Percentiles rank a stretch among this genome's conserved stretches.
Conservation (phyloP, 352 stramenopile species). For the Pythium myriotylum region DNA sequence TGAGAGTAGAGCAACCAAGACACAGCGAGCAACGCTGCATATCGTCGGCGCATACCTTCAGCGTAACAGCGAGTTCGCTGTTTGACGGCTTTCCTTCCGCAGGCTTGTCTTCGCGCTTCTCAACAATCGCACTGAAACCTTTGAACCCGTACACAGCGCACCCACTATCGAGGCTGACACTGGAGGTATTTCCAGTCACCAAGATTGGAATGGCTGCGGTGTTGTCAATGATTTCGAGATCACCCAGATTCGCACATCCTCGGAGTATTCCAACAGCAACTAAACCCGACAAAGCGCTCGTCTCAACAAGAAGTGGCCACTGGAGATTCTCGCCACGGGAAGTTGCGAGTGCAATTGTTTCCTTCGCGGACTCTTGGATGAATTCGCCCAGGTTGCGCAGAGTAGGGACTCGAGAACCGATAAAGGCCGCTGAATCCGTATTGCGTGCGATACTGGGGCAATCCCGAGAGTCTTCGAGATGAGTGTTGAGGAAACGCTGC, state of each 20-base stretch:
- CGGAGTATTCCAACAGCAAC: conserved; percentile 6
- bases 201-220: conserved; percentile 15
- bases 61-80: conserved; percentile 6
- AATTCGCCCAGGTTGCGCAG: conserved; percentile 4
- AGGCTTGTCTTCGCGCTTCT: not conserved
- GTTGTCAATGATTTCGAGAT: conserved; percentile 22
- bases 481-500: conserved; percentile 37
- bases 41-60: not conserved
- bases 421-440: not conserved
- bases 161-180: conserved; percentile 10
- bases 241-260: conserved; percentile 17
- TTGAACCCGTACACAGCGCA: conserved; percentile 18
- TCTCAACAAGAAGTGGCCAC: conserved; percentile 21
- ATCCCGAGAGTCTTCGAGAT: not conserved
- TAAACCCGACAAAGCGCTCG: conserved; percentile 1
- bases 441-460: conserved; percentile 3
- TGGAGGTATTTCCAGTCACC: not conserved
- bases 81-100: not conserved
- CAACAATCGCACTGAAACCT: conserved; percentile 12
- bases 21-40: conserved; percentile 22
- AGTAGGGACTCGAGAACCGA: not conserved
- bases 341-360: not conserved
- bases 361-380: not conserved
- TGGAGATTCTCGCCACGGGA: not conserved
- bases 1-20: not conserved